These are phyloP conservation scores for sunflower (Helianthus annuus) DNA, from an alignment of 129 eudicot species.

Conservation along the genomic window DNA sequence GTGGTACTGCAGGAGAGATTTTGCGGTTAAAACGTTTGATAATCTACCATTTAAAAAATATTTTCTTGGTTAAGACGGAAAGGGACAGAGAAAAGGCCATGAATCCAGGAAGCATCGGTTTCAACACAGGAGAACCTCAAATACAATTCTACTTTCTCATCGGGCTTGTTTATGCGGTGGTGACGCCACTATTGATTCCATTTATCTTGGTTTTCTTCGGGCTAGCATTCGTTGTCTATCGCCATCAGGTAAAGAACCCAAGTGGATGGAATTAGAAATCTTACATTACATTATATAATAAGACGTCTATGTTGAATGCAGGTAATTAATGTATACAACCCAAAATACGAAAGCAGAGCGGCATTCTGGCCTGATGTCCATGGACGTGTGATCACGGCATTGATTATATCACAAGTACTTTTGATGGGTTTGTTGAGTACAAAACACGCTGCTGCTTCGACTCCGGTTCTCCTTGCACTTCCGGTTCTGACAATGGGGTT, in stretches of 20 bases:
- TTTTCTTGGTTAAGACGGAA: conserved; percentile 88
- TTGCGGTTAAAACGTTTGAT: conserved; percentile 68
- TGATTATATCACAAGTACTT: conserved; percentile 71
- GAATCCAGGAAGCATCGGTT: conserved; percentile 90
- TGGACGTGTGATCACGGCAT: conserved; percentile 68
- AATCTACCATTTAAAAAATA: conserved; percentile 72
- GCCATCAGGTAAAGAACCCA: conserved; percentile 74
- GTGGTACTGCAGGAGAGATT: conserved; percentile 90
- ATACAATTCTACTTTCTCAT: conserved; percentile 84
- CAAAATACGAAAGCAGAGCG: conserved; percentile 92
- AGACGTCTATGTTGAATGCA: conserved; percentile 29
- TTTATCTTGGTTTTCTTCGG: conserved; percentile 83
- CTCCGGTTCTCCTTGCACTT: conserved; percentile 85
- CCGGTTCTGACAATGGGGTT: conserved; percentile 80
- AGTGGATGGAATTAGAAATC: background rate
- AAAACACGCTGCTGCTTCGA: conserved; percentile 60
- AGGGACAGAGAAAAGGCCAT: conserved; percentile 87
- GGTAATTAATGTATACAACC: conserved; percentile 94
- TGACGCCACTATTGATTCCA: conserved; percentile 81
- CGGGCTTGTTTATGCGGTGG: conserved; percentile 91
- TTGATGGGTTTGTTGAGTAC: conserved; percentile 85
- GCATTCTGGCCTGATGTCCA: conserved; percentile 99
- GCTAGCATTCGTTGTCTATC: conserved; percentile 65
- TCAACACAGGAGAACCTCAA: conserved; percentile 89
- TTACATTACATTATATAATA: background rate